Base-by-base conservation (phyloP, 352 stramenopile species). In the Phytopythium helicoides region DNA sequence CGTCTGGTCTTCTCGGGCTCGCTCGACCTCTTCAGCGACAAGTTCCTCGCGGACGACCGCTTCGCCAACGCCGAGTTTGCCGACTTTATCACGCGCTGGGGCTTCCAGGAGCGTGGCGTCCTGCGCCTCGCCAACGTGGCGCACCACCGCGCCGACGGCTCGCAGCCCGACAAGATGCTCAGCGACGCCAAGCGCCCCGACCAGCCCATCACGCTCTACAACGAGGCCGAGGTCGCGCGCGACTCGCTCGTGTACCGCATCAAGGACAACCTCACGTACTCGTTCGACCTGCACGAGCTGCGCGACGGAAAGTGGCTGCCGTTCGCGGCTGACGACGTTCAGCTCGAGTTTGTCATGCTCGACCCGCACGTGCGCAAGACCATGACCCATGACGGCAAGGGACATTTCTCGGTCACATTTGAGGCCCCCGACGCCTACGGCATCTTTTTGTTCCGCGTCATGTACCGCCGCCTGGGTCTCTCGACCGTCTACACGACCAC, bases 341-440 rank as follows among this genome's bases (percentile, higher is more conserved):
- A 98, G 76, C 70, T 98, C 23, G 92, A 98, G 68, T 98, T 98
- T 51, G 89, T 97, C 38, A 98, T 98, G 92, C 77, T 98, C 26
- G 89, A 98, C 68, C 83, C 92, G 31, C 80, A 97, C 62, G 82
- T 97, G 49, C 76, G 91, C 52, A 97, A 87, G 56, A 97, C 85
- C 21, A 64, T 98, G 54, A 52, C 39, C 3, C 80, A 91, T 60
- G 60, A 91, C 64, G 60, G 62, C 53, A 72, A 81, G 31, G 85
- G 87, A 40, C 78, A 86, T 47, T 97, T 92, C 53, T 68, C 63
- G 4, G 83, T 88, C 42, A 94, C 82, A 8, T 97, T 97, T 41
- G 86, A 87, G 47, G 76, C 86, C 22, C 92, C 92, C 2, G 92
- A 98, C 60, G 75, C 76, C n/a, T 97, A 97, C 61, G 91, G 90